Base-by-base conservation (phyloP, 2,329 filamentous ascomycete species). In the Fusarium goolgardi region DNA sequence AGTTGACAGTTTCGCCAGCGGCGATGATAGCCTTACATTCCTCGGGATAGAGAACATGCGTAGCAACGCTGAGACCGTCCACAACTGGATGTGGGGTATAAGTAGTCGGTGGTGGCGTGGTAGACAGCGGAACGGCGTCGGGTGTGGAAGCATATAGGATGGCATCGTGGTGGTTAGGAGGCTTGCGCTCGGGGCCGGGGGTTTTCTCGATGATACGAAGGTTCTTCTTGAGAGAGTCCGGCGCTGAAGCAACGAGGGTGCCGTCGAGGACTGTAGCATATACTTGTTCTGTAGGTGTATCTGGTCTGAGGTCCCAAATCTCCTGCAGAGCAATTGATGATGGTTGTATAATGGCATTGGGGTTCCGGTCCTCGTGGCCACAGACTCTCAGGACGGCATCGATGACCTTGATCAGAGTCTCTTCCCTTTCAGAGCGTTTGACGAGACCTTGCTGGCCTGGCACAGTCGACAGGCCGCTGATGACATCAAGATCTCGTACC, bases 401-500 rank as follows among this genome's bases (percentile, higher is more conserved):
- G 25, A 92, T 79, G 0, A 91, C 87, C 25, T 79, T 75, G 12
- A 92, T 81, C 1, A 89, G 80, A 55, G 90, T 85, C 35, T 83
- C 78, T 13, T 89, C 85, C 44, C 79, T 81, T 4, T 75, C 71
- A 1, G 81, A 80, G 35, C 84, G 80, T 54, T 79, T 70, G 5
- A 76, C 66, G 47, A 73, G 16, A 39, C 75, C 75, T 45, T 79
- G 77, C 4, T 82, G 81, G 3, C 81, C 81, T 0, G 85, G 79
- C 54, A 85, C 81, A 23, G 87, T 86, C 5, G 87, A 87, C 10
- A 91, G 78, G 3, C 89, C 89, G 67, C 87, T 90, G 50, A 91
- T 86, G 25, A 91, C 86, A 71, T 92, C 90, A 27, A 92, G 79
- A 72, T 91, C 89, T 59, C 90, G 84, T 6, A 92, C 90, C 90